Evolutionary conservation across 306 rosid genomes (phyloP), one percentile per base, ranked within the genome.

Genomic region (Ammopiptanthus mongolicus): DNA sequence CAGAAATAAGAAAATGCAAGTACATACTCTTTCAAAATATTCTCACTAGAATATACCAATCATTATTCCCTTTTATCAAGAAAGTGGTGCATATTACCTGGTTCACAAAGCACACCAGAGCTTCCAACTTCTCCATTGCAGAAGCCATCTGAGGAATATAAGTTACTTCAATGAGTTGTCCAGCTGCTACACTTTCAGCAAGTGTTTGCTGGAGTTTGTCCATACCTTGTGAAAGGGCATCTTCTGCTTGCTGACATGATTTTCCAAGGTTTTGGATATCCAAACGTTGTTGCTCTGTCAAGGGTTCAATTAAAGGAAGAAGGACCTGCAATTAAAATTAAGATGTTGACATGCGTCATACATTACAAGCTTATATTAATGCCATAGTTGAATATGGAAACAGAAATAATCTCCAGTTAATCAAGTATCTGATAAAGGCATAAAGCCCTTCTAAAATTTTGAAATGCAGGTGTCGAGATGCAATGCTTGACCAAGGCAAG

Each of bases 161-260:
- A 60, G 78, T 79, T 65, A 84, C 98, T 82, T 90, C 97, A 55
- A 82, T 74, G 57, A 78, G 80, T 29, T 77, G 93, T 75, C 93
- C 90, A 28, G 86, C 90, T 48, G 93, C 97, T 74, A 92, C 85
- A 52, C 90, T 80, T 5, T 86, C 89, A 6, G 93, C 90, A 13
- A 96, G 87, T 41, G 78, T 81, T 75, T 83, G 91, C 77, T 90
- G 92, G 72, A 96, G 96, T 75, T 87, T 96, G 3, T 90, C 97
- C 96, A 92, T 89, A 39, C 99, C 99, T 81, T 96, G 98, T 5
- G 92, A 80, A 64, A 96, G 90, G 64, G 99, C 99, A 71, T 96
- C 99, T 83, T 96, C 99, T 31, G 97, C 98, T 80, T 96, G 99
- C 66, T 89, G 88, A 84, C 98, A 96, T 41, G 99, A 92, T 76